A percentile compares a stretch with the other conserved stretches of the same genome.
Conservation (phyloP, 768 basidiomycete genomes). For the Phylloporus rhodoxanthus region DNA sequence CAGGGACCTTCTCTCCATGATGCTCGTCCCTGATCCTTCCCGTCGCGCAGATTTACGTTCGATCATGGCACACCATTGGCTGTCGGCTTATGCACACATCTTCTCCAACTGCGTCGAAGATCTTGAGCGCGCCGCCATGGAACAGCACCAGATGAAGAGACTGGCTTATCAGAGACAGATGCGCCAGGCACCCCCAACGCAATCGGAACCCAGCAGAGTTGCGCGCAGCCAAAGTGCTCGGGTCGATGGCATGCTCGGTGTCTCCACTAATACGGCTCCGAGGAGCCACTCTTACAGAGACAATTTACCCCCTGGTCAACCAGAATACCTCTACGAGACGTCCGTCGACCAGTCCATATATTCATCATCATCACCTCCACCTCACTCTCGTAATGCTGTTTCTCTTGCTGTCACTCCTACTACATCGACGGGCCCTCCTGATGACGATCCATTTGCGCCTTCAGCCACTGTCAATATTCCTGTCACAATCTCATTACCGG, state of each 20-base stretch:
- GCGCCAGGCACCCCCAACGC: conserved; percentile 44
- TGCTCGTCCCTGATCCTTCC: conserved; percentile 91
- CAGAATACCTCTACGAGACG: conserved; percentile 72
- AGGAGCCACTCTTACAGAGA: conserved; percentile 46
- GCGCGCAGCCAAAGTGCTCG: conserved; percentile 52
- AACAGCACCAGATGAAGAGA: conserved; percentile 79
- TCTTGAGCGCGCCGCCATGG: conserved; percentile 73
- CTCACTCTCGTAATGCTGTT: conserved; percentile 35
- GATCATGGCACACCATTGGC: conserved; percentile 89
- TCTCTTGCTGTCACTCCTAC: conserved; percentile 42
- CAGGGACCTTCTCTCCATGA: conserved; percentile 75
- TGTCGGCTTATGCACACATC: conserved; percentile 40
- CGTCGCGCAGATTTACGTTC: conserved; percentile 67
- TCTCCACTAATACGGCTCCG: conserved; percentile 30
- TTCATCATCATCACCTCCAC: conserved; percentile 32
- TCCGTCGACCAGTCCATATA: conserved; percentile 52
- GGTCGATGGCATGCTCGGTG: conserved; percentile 39
- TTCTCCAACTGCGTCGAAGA: conserved; percentile 74
- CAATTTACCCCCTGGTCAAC: conserved; percentile 41
- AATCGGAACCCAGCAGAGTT: conserved; percentile 27
- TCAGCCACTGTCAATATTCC: conserved; percentile 27
- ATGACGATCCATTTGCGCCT: conserved; percentile 72
- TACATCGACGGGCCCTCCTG: conserved; percentile 35
- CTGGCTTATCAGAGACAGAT: conserved; percentile 78
- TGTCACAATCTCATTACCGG: conserved; percentile 26